Evolutionary conservation across 805 yeast genomes (phyloP), one percentile per base, ranked within the genome.

Genomic region (Ogataea henricii): DNA sequence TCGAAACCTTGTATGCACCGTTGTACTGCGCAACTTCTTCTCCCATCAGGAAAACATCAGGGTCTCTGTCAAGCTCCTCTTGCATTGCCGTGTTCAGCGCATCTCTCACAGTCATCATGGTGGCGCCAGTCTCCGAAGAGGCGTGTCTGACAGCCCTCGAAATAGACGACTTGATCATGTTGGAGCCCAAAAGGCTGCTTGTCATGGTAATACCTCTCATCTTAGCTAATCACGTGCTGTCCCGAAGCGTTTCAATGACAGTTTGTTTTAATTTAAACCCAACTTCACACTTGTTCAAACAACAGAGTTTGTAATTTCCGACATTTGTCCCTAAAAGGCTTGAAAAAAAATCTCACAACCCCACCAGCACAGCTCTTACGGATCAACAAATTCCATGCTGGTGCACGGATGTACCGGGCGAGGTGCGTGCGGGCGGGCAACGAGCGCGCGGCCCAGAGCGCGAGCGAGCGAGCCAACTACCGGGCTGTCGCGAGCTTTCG

Each of bases 11-110:
- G 78, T 94, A 94, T 51, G 99, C 99, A 77, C 99, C 99, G 68
- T 94, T 91, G 76, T 94, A 94, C 72, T 92, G 98, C 38, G 96
- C 99, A 57, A 94, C 99, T 73, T 94, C 99, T 77, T 94, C 99
- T 72, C 99, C 99, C 81, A 94, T 87, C 60, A 94, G 71, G 78
- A 89, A 94, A 38, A 94, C 98, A 59, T 81, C 85, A 58, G 89
- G 94, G 68, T 94, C 97, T 59, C 92, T 81, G 76, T 92, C 98
- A 77, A 94, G 79, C 74, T 94, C 99, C 76, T 94, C 99, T 49
- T 96, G 96, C 71, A 94, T 78, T 25, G 97, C 99, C 55, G 84
- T 74, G 77, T 94, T 94, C 60, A 94, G 75, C 40, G 99, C 99
- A 62, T 94, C 99, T 78, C 99, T 87, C 49, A 94, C 97, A 13